phyloP scores from a whole-genome alignment of 768 basidiomycete genomes.

The Astraeus odoratus region DNA sequence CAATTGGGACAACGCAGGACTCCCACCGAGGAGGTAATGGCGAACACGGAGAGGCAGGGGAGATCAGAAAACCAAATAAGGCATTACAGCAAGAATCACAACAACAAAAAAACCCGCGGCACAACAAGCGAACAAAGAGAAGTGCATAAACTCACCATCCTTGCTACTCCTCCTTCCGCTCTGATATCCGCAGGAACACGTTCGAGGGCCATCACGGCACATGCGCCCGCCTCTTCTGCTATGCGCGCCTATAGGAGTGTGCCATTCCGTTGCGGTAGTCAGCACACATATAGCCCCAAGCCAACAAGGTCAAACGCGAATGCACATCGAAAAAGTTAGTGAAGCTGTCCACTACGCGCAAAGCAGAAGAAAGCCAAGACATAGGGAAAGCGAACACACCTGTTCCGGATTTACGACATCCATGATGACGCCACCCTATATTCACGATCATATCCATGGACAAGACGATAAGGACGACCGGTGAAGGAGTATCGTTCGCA shows the following conservation, averaged over 20 bases:
- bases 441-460: background rate
- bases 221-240: constrained; percentile 95
- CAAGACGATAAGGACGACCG: constrained; percentile 2
- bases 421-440: constrained; percentile 86
- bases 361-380: background rate
- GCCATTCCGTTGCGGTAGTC: background rate
- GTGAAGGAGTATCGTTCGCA: background rate
- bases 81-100: too few relatives aligned
- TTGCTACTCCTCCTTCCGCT: constrained; percentile 84
- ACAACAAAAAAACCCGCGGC: background rate
- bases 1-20: too few relatives aligned
- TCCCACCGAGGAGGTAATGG: too few relatives aligned
- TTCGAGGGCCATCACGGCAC: constrained; percentile 96
- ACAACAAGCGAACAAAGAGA: background rate
- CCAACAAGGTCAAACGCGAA: constrained; percentile 5
- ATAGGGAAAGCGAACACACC: constrained; percentile 22
- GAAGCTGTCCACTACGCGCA: too few relatives aligned
- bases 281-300: background rate
- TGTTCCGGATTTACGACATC: constrained; percentile 83
- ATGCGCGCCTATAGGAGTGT: constrained; percentile 65
- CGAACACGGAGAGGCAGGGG: too few relatives aligned
- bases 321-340: constrained; percentile 15
- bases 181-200: constrained; percentile 95
- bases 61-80: too few relatives aligned
- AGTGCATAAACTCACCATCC: constrained; percentile 63